Evolutionary conservation across 345 rosid genomes (phyloP).

Genomic region (Acer negundo): DNA sequence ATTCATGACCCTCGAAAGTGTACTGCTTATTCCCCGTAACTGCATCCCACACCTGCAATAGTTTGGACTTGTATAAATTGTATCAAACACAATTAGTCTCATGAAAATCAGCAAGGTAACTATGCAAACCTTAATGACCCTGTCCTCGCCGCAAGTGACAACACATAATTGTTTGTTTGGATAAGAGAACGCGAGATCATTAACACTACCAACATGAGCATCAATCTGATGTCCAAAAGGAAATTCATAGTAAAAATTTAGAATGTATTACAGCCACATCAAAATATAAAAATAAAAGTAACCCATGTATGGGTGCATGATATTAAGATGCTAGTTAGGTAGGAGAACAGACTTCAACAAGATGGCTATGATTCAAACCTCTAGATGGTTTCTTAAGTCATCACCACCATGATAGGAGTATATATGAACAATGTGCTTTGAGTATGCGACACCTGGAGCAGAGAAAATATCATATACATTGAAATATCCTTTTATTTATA

Average conservation of each 20-base stretch:
- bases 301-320: background rate
- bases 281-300: background rate
- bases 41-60: conserved; percentile 86
- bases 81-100: conserved; percentile 13
- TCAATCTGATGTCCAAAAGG: conserved; percentile 56
- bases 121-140: conserved; percentile 65
- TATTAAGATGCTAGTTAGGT: background rate
- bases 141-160: conserved; percentile 88
- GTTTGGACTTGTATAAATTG: conserved; percentile 23
- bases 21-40: conserved; percentile 51
- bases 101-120: background rate
- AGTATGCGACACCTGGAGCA: conserved; percentile 82
- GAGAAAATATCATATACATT: conserved; percentile 11
- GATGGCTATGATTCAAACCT: conserved; percentile 52
- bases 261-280: background rate
- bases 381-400: conserved; percentile 62
- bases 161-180: conserved; percentile 70
- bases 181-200: conserved; percentile 79
- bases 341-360: background rate
- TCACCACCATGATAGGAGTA: conserved; percentile 65
- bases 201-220: conserved; percentile 85
- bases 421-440: conserved; percentile 76
- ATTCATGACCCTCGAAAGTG: conserved; percentile 81
- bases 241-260: conserved; percentile 7
- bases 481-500: background rate